A percentile compares a stretch with the other conserved stretches of the same genome.
These are phyloP conservation scores for Diaporthe sp. DNA, from an alignment of 2,329 filamentous ascomycete genomes.

Conservation along the genomic window DNA sequence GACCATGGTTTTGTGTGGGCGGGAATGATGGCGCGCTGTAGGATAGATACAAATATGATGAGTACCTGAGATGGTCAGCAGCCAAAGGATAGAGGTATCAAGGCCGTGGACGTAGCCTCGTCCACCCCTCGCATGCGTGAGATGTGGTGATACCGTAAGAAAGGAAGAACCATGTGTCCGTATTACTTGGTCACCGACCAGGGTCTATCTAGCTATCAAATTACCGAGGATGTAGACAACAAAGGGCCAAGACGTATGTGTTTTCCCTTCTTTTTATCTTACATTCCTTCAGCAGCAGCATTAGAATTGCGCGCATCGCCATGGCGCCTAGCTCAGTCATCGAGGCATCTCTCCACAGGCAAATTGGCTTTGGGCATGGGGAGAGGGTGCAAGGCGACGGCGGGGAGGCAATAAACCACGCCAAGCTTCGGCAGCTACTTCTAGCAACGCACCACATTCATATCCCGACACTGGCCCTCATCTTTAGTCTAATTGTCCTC, in stretches of 20 bases:
- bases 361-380: neutral
- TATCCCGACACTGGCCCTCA: neutral
- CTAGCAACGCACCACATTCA: neutral
- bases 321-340: conserved; percentile 19
- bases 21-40: conserved; percentile 4
- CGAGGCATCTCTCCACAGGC: conserved; percentile 1
- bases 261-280: neutral
- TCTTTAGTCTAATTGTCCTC: neutral
- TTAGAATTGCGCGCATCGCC: neutral
- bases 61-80: neutral
- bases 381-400: neutral
- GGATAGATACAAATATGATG: conserved; percentile 12
- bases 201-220: neutral
- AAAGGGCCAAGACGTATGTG: neutral
- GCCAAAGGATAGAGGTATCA: neutral
- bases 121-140: neutral
- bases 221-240: conserved; percentile 9
- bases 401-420: neutral
- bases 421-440: conserved; percentile 27
- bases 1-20: neutral
- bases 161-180: conserved; percentile 28
- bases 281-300: neutral
- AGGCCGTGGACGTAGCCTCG: neutral
- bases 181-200: conserved; percentile 17
- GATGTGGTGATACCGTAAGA: conserved; percentile 8